Base-by-base conservation (phyloP, 805 yeast species). In the Monosporozyma solicola region DNA sequence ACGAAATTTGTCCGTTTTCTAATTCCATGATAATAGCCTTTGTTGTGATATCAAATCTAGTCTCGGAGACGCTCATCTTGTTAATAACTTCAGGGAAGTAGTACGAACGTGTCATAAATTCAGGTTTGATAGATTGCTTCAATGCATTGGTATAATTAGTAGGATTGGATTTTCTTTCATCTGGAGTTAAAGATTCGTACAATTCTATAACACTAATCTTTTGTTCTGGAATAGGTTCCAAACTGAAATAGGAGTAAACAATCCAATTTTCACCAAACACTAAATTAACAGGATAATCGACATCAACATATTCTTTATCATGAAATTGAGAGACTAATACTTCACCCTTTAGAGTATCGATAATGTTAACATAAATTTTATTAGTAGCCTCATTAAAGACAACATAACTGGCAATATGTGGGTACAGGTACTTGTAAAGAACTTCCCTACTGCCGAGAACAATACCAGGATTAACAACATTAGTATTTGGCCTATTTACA, bases 221-320 rank as follows among this genome's bases (percentile, higher is more conserved):
- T 49, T 79, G 77, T 33, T 78, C 78, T 3, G 80, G 75, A 22
- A 73, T 65, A 10, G 84, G 83, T 2, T 65, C 64, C 1, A 63
- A 61, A 53, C 83, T 76, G 62, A 76, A 79, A 60, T 80, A 84
- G 0, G 91, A 73, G 62, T 86, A 84, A 10, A 87, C 75, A 16
- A 89, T 72, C 87, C 94, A 92, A 68, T 91, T 82, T 64, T 92
- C 98, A 49, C 89, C 94, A 66, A 82, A 78, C 0, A 82, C 73
- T 29, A 88, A 60, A 24, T 76, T 70, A 31, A 88, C 64, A 9
- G 73, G 69, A 9, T 67, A 67, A 10, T 73, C 73, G 3, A 75
- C 64, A 50, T 72, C 74, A 9, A 74, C 62, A 27, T 72, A 73
- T 5, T 73, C 75, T 3, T 68, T 74, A n/a, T 37, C 16, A 53